Percentiles rank a stretch among this genome's conserved stretches.
Evolutionary conservation across 2,329 filamentous ascomycete species (phyloP).

Genomic region (Fusarium lyarnte): DNA sequence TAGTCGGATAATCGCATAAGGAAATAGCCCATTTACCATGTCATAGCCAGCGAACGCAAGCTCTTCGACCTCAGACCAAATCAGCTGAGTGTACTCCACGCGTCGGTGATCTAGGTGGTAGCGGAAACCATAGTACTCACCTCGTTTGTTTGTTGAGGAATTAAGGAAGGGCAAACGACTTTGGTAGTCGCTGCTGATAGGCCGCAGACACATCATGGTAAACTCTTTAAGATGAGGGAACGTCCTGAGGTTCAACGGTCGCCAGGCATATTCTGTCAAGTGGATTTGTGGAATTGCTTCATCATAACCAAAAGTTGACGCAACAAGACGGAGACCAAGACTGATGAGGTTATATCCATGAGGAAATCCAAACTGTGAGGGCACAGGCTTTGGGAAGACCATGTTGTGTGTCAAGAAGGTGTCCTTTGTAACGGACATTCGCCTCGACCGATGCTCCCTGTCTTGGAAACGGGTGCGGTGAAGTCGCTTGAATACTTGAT

Average conservation of each 20-base stretch:
- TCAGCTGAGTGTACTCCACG: conserved; percentile 18
- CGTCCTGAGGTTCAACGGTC: background rate
- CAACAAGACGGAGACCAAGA: background rate
- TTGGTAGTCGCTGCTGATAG: background rate
- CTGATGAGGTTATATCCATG: background rate
- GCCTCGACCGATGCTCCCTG: background rate
- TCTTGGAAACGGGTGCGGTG: conserved; percentile 1
- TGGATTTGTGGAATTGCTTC: background rate
- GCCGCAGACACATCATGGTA: conserved; percentile 10
- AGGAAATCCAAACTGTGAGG: background rate
- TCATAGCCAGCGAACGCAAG: background rate
- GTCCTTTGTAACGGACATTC: conserved; percentile 5
- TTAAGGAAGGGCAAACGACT: background rate
- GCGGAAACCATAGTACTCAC: conserved; percentile 32
- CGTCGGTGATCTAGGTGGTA: conserved; percentile 1
- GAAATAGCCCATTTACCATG: background rate
- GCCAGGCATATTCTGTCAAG: background rate
- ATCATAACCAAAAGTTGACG: background rate
- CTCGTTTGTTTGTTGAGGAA: background rate
- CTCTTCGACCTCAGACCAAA: conserved; percentile 6
- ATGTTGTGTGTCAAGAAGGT: conserved; percentile 16
- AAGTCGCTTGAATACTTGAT: background rate
- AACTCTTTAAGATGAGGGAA: conserved; percentile 17
- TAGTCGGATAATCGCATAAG: conserved; percentile 5
- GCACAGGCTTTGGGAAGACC: background rate